A percentile compares a stretch with the other conserved stretches of the same genome.
Conservation (phyloP, 2,329 filamentous ascomycete genomes). For the Ciborinia camelliae region DNA sequence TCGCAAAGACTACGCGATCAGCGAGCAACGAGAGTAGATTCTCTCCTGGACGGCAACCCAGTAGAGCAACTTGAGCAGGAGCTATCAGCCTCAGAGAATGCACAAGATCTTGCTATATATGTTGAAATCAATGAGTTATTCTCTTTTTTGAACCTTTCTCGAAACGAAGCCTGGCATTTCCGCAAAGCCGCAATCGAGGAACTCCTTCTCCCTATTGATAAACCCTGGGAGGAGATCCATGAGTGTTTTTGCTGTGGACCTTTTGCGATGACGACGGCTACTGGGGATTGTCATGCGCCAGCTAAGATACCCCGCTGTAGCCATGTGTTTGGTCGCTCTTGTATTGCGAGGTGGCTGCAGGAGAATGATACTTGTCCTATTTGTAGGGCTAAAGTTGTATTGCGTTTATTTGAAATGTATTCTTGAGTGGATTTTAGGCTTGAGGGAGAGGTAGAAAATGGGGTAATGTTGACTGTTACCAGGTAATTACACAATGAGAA, state of each 20-base stretch:
- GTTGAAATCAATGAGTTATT: not conserved
- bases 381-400: not conserved
- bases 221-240: not conserved
- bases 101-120: too few relatives aligned
- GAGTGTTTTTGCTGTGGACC: not conserved
- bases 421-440: too few relatives aligned
- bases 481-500: too few relatives aligned
- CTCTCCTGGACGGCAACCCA: not conserved
- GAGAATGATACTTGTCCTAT: not conserved
- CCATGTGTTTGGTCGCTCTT: not conserved
- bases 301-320: not conserved
- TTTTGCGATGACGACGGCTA: not conserved
- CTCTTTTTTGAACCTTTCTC: not conserved
- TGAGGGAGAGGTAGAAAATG: not conserved
- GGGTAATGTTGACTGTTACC: too few relatives aligned
- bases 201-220: not conserved
- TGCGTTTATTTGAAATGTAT: too few relatives aligned
- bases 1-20: too few relatives aligned
- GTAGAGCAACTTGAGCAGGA: not conserved
- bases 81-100: not conserved
- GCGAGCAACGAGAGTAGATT: too few relatives aligned
- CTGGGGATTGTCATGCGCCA: not conserved
- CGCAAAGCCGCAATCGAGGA: not conserved
- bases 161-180: not conserved
- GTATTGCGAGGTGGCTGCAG: not conserved